Conservation (phyloP, 495 filamentous ascomycete genomes). For the Mycothermus thermophilus region DNA sequence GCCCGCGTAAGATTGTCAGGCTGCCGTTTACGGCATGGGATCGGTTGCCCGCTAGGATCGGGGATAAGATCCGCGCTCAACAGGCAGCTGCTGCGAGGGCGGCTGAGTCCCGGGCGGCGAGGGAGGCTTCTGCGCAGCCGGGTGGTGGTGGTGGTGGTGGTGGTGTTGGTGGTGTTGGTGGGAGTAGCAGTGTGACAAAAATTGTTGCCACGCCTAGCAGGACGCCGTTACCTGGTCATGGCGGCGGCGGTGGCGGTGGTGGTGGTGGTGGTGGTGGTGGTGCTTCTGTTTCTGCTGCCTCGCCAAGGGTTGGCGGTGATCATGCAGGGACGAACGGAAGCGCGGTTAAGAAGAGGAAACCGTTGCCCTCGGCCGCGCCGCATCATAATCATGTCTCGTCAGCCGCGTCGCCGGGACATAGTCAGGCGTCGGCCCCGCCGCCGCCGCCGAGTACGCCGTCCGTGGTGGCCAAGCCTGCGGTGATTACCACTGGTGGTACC, state of each 20-base stretch:
- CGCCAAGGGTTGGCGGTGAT: no score
- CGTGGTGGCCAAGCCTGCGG: not conserved
- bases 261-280: not conserved
- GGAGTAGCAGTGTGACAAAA: not conserved
- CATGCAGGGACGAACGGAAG: no score
- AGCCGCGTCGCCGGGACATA: not conserved
- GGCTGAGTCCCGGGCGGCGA: not conserved
- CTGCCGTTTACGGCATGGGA: slow-evolving; percentile 9
- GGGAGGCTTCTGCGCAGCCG: not conserved
- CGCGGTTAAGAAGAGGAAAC: slow-evolving; percentile 19
- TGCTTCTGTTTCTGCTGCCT: no score
- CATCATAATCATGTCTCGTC: slow-evolving; percentile 3
- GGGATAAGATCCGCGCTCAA: not conserved
- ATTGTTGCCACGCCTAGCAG: not conserved
- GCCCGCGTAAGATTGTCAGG: slow-evolving; percentile 13
- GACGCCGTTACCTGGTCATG: not conserved
- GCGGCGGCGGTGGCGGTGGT: not conserved
- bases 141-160: not conserved
- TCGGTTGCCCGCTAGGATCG: slow-evolving; percentile 5
- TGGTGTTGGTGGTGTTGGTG: not conserved
- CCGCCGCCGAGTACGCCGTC: slow-evolving; percentile 4
- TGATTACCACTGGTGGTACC: not conserved
- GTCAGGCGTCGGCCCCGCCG: slow-evolving; percentile 4
- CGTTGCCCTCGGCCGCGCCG: slow-evolving; percentile 24
- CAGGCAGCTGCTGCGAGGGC: not conserved